Evolutionary conservation across 208 protist genomes (phyloP), one percentile per base, ranked within the genome.

Genomic region (Leishmania braziliensis): DNA sequence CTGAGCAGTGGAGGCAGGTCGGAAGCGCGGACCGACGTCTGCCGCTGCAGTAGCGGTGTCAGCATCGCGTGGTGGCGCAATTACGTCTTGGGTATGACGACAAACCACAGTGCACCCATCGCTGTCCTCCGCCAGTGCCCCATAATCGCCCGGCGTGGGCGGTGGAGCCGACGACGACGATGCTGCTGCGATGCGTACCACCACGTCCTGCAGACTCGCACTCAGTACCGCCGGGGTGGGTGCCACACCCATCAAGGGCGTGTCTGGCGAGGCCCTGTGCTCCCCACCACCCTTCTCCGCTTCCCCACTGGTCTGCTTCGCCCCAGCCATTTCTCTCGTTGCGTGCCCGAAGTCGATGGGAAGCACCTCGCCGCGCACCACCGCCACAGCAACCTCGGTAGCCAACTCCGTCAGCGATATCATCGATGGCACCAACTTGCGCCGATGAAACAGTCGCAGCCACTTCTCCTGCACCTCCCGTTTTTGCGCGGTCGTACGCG

Each of bases 371-470:
- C 84, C 86, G 0, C 69, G 66, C 5, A 79, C 79, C 48, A 88
- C 76, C 36, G 86, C 87, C 46, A 58, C 51, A 3, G 88, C 86
- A 33, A 92, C 26, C 58, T 80, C 26, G 12, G 86, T 75, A 1
- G 88, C 89, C 29, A 95, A 65, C 9, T 79, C 82, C 26, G 68
- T 75, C 39, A 95, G 73, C 1, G 87, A 90, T 66, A 95, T 51
- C 10, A 93, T 70, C 9, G 77, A 73, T 0, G 94, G 92, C 23
- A 97, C 82, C 33, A 96, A 77, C 48, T 89, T 80, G 5, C 92
- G 94, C 39, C 79, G 86, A 75, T 91, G 78, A 79, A 97, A 92
- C 18, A 89, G 83, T 62, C 92, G 92, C 39, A 92, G 63, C 92
- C 94, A 97, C 51, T 84, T 69, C 14, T 73, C 74, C 51, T 89